Percentiles rank a stretch among this genome's conserved stretches.
Conservation (phyloP, 1,139 yeast species). For the Yamadazyma sp. region DNA sequence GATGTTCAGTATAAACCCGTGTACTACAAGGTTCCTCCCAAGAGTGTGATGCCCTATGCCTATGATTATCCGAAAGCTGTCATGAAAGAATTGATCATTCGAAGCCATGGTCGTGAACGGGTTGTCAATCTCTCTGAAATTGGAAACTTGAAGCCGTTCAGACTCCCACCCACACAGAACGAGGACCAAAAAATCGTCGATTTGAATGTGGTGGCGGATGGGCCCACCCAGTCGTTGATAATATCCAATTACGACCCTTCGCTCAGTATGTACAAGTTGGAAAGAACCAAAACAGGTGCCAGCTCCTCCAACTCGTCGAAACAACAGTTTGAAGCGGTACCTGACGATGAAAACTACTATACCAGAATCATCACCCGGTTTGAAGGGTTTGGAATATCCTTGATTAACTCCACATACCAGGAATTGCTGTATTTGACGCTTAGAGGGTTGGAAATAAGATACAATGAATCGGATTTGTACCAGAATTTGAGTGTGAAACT, state of each 20-base stretch:
- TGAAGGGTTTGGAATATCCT: constrained; percentile 88
- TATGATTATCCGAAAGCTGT: constrained; percentile 96
- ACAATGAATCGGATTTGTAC: constrained; percentile 80
- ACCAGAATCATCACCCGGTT: constrained; percentile 63
- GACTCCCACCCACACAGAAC: constrained; percentile 54
- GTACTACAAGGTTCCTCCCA: constrained; percentile 77
- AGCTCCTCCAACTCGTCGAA: constrained; percentile 37
- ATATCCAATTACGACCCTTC: constrained; percentile 81
- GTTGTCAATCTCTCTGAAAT: constrained; percentile 86
- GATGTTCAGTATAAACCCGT: constrained; percentile 65
- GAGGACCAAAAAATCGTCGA: constrained; percentile 62
- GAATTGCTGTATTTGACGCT: constrained; percentile 83
- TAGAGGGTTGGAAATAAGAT: constrained; percentile 77
- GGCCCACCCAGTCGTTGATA: constrained; percentile 86
- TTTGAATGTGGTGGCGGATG: constrained; percentile 92
- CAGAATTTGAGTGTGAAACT: constrained; percentile 78
- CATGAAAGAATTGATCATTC: constrained; percentile 73
- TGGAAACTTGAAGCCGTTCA: constrained; percentile 86
- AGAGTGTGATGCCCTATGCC: constrained; percentile 96
- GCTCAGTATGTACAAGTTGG: constrained; percentile 67
- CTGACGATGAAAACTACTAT: constrained; percentile 66
- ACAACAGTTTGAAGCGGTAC: constrained; percentile 61
- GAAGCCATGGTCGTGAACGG: constrained; percentile 74
- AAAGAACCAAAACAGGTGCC: constrained; percentile 25
- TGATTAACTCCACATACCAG: constrained; percentile 67